Base-by-base conservation (phyloP, 2,329 filamentous ascomycete genomes). In the Epichloe uncinata region DNA sequence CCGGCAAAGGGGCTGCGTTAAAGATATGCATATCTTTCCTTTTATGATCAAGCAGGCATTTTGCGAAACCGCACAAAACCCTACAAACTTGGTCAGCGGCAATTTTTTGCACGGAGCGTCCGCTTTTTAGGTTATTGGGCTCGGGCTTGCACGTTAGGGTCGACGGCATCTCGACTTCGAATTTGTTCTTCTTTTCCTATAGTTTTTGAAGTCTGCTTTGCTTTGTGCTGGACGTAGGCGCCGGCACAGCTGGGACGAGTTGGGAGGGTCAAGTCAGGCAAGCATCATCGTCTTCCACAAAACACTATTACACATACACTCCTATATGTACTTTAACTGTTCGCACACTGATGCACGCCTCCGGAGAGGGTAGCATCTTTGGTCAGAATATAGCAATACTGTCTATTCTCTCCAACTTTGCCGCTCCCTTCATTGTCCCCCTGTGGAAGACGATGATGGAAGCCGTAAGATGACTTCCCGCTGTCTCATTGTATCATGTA, bases 281-380 rank as follows among this genome's bases (percentile, higher is more conserved):
- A 76, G 77, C 78, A 80, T 80, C 78, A 79, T 82, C 79, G 77
- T 82, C 79, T 80, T 82, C 78, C 73, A 75, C 71, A 68, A 69
- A 64, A 40, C 48, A 52, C 43, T 47, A 43, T 43, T 50, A 41
- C 51, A 42, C 49, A 46, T 26, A 36, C 46, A 34, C 41, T 59
- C 60, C 61, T 68, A 68, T 70, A 79, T 83, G 80, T 83, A 83
- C 73, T 78, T 82, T 82, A 82, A 81, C 67, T 64, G 57, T 59
- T 63, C 62, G 56, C 61, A 58, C 57, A 54, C 46, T 35, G 57
- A 59, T 57, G 55, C 49, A 46, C 64, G 58, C 60, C 57, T 58
- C 55, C 55, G 59, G 54, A 59, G 52, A 55, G 57, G 58, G 60
- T 60, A 60, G 61, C 60, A 59, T 60, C 57, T 58, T 62, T 64